Base-by-base conservation (phyloP, 345 rosid genomes). In the Eucalyptus victrix region DNA sequence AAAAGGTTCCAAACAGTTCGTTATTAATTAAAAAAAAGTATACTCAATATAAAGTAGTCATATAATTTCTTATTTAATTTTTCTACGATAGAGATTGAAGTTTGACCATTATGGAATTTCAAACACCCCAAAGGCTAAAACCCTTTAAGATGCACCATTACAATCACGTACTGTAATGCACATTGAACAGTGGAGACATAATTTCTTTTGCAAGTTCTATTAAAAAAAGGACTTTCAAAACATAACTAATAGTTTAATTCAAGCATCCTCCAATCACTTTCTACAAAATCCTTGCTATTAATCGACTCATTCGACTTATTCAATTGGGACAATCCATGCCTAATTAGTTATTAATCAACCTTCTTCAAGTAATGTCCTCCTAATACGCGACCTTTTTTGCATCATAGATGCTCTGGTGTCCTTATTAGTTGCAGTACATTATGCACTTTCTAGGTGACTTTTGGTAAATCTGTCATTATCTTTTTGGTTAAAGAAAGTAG, bases 381-480 rank as follows among this genome's bases (percentile, higher is more conserved):
- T n/a, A 8, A n/a, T 17, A n/a, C 9, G 3, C 0, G 21, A 65
- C 21, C 11, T 2, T n/a, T 65, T n/a, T 2, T 10, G 10, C 18
- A n/a, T 14, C 10, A 8, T n/a, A 15, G 37, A n/a, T 65, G 76
- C 34, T 65, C 76, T 16, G 40, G 34, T n/a, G 37, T 32, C 40
- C 37, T 65, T n/a, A n/a, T 65, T 15, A 14, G 32, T n/a, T n/a
- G 40, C 40, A n/a, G 34, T 21, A 65, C 19, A 15, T 65, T n/a
- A 65, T 62, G 69, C 4, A 62, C 69, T 62, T 62, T 30, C 69
- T 62, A 37, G 47, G 47, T 12, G 47, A 40, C 83, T 40, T 37
- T 76, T 11, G 28, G 30, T 40, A 42, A 23, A 76, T 40, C 17
- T 24, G 15, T 12, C 85, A 23, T 40, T 42, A 40, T 40, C 42